Conservation (phyloP, 1,139 yeast species). For the Blastobotrys elegans region DNA sequence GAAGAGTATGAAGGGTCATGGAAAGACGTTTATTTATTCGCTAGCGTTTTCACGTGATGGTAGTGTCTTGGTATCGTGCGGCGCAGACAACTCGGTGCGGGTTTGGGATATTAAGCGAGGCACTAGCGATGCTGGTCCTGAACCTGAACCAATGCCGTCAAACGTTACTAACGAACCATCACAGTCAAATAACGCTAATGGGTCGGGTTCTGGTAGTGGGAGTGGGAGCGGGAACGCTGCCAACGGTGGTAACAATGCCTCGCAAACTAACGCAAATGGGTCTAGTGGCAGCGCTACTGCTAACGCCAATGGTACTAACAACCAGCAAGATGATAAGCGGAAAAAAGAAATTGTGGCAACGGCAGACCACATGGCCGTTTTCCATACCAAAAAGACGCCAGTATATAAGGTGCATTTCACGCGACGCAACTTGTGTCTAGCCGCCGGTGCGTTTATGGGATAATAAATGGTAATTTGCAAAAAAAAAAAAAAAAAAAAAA, state of each 20-base stretch:
- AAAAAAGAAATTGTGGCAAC: slow-evolving; percentile 72
- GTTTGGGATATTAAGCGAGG: slow-evolving; percentile 94
- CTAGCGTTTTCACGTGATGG: slow-evolving; percentile 85
- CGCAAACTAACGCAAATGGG: slow-evolving; percentile 14
- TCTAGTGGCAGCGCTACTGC: background rate
- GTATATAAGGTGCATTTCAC: slow-evolving; percentile 92
- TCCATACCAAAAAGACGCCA: slow-evolving; percentile 90
- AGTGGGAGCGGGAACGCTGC: background rate
- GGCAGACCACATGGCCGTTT: slow-evolving; percentile 87
- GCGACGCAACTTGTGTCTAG: slow-evolving; percentile 81
- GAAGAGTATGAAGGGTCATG: slow-evolving; percentile 82
- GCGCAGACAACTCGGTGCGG: slow-evolving; percentile 87
- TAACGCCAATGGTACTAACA: background rate
- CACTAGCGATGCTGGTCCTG: slow-evolving; percentile 74
- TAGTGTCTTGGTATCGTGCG: slow-evolving; percentile 82
- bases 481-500: too few species aligned
- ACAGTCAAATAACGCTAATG: background rate
- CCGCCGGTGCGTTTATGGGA: slow-evolving; percentile 78
- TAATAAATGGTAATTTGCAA: too few species aligned
- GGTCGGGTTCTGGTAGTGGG: background rate
- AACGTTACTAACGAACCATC: background rate
- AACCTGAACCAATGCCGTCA: slow-evolving; percentile 60
- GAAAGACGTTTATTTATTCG: slow-evolving; percentile 79
- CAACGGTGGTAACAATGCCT: slow-evolving; percentile 16
- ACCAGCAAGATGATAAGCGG: slow-evolving; percentile 38